Percentiles rank a stretch among this genome's conserved stretches.
Conservation (phyloP, 352 stramenopile genomes). For the Phytophthora foliorum region DNA sequence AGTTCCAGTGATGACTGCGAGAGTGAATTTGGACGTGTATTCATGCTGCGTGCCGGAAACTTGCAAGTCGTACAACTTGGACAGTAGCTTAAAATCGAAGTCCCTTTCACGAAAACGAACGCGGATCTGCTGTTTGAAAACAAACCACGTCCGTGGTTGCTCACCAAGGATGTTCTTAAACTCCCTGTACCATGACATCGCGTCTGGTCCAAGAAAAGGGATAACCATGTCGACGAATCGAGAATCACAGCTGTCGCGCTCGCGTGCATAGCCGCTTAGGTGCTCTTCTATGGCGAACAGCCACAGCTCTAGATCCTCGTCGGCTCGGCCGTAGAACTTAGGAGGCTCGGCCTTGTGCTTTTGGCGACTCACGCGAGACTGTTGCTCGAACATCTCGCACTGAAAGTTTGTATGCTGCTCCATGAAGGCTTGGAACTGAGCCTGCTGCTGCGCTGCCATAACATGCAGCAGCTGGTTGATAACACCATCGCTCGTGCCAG, state of each 20-base stretch:
- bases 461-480: too few species aligned
- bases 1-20: slow-evolving; percentile 2
- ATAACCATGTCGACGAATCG: slow-evolving; percentile 18
- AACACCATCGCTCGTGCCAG: too few species aligned
- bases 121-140: slow-evolving; percentile 23
- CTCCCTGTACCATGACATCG: slow-evolving; percentile 26
- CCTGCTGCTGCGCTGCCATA: too few species aligned
- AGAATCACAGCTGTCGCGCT: slow-evolving; percentile 6
- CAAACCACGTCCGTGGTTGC: slow-evolving; percentile 1
- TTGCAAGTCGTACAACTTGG: background rate
- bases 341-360: too few species aligned
- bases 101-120: slow-evolving; percentile 18
- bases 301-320: slow-evolving; percentile 27
- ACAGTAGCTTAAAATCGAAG: slow-evolving; percentile 14
- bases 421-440: too few species aligned
- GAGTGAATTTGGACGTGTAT: slow-evolving; percentile 19
- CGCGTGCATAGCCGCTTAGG: slow-evolving; percentile 1
- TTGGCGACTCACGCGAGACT: too few species aligned
- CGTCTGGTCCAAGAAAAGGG: slow-evolving; percentile 13
- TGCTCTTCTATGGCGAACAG: slow-evolving; percentile 24
- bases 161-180: slow-evolving; percentile 21
- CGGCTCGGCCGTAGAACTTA: slow-evolving; percentile 12
- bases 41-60: background rate
- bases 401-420: too few species aligned
- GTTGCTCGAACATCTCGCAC: too few species aligned